phyloP scores from a whole-genome alignment of 2,329 filamentous ascomycete genomes.

The Elsinoe perseae region DNA sequence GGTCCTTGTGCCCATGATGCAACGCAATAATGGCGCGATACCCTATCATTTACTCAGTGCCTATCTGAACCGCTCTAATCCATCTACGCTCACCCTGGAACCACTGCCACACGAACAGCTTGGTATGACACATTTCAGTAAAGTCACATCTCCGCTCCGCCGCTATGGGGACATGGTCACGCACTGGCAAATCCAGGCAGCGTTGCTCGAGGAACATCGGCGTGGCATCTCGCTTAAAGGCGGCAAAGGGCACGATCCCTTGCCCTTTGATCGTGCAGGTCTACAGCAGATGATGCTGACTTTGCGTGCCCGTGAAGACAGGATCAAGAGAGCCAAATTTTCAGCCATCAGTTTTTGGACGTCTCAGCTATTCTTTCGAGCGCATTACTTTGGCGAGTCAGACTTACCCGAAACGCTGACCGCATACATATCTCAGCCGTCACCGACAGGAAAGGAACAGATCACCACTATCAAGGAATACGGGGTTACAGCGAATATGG shows the following conservation, averaged over 20 bases:
- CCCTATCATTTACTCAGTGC: slow-evolving; percentile 33
- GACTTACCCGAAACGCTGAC: slow-evolving; percentile 42
- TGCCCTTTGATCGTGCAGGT: slow-evolving; percentile 45
- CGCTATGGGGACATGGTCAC: slow-evolving; percentile 53
- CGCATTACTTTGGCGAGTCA: slow-evolving; percentile 48
- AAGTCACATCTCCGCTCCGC: slow-evolving; percentile 54
- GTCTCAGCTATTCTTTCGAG: slow-evolving; percentile 49
- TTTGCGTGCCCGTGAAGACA: slow-evolving; percentile 37
- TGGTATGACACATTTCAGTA: slow-evolving; percentile 48
- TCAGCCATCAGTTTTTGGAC: slow-evolving; percentile 43
- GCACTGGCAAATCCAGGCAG: slow-evolving; percentile 59
- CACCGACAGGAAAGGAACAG: background rate
- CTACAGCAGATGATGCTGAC: slow-evolving; percentile 44
- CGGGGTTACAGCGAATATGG: slow-evolving; percentile 20
- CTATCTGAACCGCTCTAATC: slow-evolving; percentile 37
- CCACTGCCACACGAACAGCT: slow-evolving; percentile 45
- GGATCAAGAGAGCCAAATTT: slow-evolving; percentile 34
- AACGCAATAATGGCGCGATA: slow-evolving; percentile 29
- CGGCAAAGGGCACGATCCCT: slow-evolving; percentile 24
- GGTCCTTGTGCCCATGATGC: slow-evolving; percentile 32
- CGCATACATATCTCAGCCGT: slow-evolving; percentile 25
- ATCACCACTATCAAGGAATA: slow-evolving; percentile 22
- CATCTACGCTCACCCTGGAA: slow-evolving; percentile 37
- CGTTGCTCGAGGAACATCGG: slow-evolving; percentile 48
- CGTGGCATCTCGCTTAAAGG: slow-evolving; percentile 37